phyloP scores from a whole-genome alignment of 2,329 filamentous ascomycete species.

The Dactylellina sp. region DNA sequence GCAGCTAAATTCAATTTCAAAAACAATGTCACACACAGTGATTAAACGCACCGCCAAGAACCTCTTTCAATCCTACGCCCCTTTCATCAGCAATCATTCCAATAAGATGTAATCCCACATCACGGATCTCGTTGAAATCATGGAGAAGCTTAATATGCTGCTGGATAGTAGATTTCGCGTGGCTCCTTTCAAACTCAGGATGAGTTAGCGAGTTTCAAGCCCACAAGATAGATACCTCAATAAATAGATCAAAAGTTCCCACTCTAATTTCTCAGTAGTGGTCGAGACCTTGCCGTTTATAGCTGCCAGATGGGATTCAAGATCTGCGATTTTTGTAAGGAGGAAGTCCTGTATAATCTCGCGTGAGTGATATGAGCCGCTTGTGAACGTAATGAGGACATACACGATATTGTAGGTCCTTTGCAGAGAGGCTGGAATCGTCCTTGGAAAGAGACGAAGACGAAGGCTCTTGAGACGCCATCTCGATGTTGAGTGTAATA shows the following conservation, averaged over 20 bases:
- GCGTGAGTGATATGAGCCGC: no score
- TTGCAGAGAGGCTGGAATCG: slow-evolving; percentile 15
- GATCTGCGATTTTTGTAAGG: slow-evolving; percentile 66
- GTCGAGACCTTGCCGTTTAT: slow-evolving; percentile 63
- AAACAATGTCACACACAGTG: no score
- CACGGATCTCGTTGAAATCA: slow-evolving; percentile 78
- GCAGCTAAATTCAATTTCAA: no score
- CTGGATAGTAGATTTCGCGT: slow-evolving; percentile 70
- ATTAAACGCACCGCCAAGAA: slow-evolving; percentile 61
- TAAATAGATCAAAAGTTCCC: slow-evolving; percentile 25
- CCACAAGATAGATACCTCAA: slow-evolving; percentile 48
- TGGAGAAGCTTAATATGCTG: slow-evolving; percentile 75
- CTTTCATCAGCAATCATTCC: slow-evolving; percentile 75
- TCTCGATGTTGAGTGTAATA: not conserved
- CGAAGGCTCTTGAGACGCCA: slow-evolving; percentile 33
- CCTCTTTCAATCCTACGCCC: slow-evolving; percentile 68
- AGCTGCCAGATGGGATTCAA: slow-evolving; percentile 65
- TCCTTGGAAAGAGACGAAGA: slow-evolving; percentile 4
- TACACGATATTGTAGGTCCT: slow-evolving; percentile 49
- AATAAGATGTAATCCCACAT: slow-evolving; percentile 74
- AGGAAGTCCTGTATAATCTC: slow-evolving; percentile 65
- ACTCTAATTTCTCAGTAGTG: slow-evolving; percentile 62
- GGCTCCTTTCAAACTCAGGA: slow-evolving; percentile 59
- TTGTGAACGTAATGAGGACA: no score
- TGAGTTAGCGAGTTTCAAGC: not conserved